phyloP scores from a whole-genome alignment of 2,329 filamentous ascomycete species.

The Zymoseptoria passerinii region DNA sequence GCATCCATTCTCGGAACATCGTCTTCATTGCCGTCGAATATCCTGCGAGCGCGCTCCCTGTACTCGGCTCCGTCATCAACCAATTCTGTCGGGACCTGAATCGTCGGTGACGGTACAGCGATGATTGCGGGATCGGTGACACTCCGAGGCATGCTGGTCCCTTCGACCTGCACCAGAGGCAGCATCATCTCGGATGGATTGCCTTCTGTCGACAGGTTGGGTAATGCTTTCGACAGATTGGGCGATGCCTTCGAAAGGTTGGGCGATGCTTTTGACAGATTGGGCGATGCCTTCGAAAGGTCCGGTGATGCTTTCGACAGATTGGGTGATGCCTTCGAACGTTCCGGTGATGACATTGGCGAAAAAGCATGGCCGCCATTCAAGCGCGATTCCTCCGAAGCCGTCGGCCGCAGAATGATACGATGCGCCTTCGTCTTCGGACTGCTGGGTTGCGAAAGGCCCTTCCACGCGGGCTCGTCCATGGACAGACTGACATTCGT shows the following conservation, averaged over 20 bases:
- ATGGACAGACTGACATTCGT: constrained; percentile 18
- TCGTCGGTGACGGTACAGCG: background rate
- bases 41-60: constrained; percentile 65
- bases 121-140: constrained; percentile 22
- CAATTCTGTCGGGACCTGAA: constrained; percentile 13
- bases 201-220: constrained; percentile 3
- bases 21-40: constrained; percentile 77
- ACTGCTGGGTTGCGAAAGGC: constrained; percentile 16
- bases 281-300: too few relatives aligned
- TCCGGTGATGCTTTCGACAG: background rate
- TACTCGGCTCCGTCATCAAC: constrained; percentile 50
- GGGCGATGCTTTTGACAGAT: background rate
- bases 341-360: constrained; percentile 1
- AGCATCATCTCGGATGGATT: constrained; percentile 17
- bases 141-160: constrained; percentile 31
- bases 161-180: constrained; percentile 40
- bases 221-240: background rate
- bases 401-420: constrained; percentile 27
- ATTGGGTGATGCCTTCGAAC: too few relatives aligned
- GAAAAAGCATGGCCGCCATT: constrained; percentile 3
- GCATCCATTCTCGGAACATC: constrained; percentile 72
- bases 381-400: constrained; percentile 22
- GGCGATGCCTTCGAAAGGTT: constrained; percentile 1
- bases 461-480: constrained; percentile 20
- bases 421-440: constrained; percentile 19